Percentiles rank a stretch among this genome's conserved stretches.
phyloP scores from a whole-genome alignment of 2,329 filamentous ascomycete species.

The Fusarium subtropicale region DNA sequence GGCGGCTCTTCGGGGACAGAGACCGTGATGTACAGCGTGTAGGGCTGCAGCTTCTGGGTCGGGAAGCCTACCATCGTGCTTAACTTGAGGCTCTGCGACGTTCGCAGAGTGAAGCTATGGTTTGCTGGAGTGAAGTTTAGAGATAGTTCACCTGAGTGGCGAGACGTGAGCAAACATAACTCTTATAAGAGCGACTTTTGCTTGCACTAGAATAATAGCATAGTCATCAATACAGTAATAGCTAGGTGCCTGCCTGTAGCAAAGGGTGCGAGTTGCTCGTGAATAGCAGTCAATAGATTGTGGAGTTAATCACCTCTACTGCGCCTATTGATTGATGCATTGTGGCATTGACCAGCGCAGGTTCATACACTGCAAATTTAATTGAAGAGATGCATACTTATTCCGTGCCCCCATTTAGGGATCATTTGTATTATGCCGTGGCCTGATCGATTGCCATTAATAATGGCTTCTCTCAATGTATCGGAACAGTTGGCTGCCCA shows the following conservation, averaged over 20 bases:
- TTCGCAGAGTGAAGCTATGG: neutral
- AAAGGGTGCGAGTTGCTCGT: neutral
- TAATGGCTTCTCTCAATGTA: neutral
- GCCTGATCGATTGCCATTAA: neutral
- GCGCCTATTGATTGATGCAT: neutral
- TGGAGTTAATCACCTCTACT: neutral
- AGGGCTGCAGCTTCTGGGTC: slow-evolving; percentile 36
- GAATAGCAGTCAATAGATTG: neutral
- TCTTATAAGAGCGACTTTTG: neutral
- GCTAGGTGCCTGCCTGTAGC: neutral
- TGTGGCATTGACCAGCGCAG: neutral
- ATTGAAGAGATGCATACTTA: neutral
- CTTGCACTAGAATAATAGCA: neutral
- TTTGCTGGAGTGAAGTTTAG: neutral
- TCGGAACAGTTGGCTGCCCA: neutral
- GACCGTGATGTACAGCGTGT: slow-evolving; percentile 46
- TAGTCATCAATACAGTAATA: slow-evolving; percentile 1
- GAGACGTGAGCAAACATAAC: neutral
- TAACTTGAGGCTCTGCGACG: neutral
- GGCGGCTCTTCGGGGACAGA: slow-evolving; percentile 31
- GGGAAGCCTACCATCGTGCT: slow-evolving; percentile 32
- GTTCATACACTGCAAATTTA: neutral
- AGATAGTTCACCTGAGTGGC: neutral
- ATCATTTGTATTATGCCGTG: slow-evolving; percentile 16
- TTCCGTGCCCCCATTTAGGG: neutral